Conservation (phyloP, 2,329 filamentous ascomycete genomes). For the Diplocarpon mali region DNA sequence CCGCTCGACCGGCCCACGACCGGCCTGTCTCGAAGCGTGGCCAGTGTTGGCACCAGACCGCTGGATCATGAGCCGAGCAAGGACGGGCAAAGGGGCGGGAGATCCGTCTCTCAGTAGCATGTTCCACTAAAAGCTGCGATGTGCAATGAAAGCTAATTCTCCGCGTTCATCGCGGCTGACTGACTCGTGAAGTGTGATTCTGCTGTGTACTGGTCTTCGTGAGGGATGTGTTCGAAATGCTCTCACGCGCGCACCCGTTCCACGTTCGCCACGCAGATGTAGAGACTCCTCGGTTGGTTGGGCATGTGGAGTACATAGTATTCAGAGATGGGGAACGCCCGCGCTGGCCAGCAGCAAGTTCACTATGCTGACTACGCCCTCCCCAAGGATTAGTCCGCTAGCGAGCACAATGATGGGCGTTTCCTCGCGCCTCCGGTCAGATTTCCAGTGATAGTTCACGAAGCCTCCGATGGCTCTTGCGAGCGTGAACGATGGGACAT, state of each 20-base stretch:
- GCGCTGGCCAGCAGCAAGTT: slow-evolving; percentile 75
- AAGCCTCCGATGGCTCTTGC: slow-evolving; percentile 74
- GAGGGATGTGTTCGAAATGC: neutral
- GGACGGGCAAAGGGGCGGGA: neutral
- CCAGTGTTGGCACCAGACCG: neutral
- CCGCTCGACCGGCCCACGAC: neutral
- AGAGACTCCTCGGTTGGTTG: no score
- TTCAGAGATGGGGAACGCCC: slow-evolving; percentile 56
- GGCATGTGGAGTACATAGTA: neutral
- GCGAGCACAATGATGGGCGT: slow-evolving; percentile 85
- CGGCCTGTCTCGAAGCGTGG: neutral
- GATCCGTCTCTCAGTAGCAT: neutral
- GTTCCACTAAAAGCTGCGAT: slow-evolving; percentile 6
- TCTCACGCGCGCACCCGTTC: neutral
- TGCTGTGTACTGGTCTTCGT: no score
- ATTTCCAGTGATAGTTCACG: slow-evolving; percentile 67
- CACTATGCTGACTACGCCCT: slow-evolving; percentile 84
- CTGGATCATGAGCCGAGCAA: neutral
- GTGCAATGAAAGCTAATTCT: slow-evolving; percentile 5
- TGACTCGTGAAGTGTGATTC: neutral
- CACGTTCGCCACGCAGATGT: no score
- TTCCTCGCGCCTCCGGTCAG: slow-evolving; percentile 40
- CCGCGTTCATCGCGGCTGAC: no score
- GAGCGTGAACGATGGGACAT: slow-evolving; percentile 89
- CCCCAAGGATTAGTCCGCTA: slow-evolving; percentile 79